A percentile compares a stretch with the other conserved stretches of the same genome.
phyloP scores from a whole-genome alignment of 768 basidiomycete genomes.

The Termitomyces sp. region DNA sequence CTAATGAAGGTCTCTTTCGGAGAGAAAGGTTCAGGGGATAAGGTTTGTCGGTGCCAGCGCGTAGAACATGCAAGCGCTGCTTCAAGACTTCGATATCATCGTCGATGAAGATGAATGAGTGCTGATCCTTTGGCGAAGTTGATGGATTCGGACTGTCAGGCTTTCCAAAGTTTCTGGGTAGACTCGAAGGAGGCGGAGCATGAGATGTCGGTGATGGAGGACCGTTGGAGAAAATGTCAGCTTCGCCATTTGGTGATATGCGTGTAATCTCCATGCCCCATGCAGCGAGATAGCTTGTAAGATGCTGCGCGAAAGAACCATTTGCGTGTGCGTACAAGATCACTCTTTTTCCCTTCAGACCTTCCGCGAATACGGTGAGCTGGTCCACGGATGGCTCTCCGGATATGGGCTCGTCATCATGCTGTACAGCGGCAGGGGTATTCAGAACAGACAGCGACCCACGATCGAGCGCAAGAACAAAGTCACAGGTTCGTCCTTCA shows the following conservation, averaged over 20 bases:
- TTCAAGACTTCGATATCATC: constrained; percentile 83
- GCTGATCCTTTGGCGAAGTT: constrained; percentile 12
- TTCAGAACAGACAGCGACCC: constrained; percentile 42
- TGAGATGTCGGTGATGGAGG: constrained; percentile 9
- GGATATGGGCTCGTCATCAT: constrained; percentile 45
- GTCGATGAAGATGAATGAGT: constrained; percentile 86
- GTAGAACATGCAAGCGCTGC: constrained; percentile 63
- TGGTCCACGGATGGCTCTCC: constrained; percentile 79
- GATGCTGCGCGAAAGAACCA: constrained; percentile 85
- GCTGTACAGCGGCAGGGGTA: constrained; percentile 30
- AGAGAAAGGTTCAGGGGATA: constrained; percentile 31
- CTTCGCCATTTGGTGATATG: constrained; percentile 53
- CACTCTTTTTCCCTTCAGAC: constrained; percentile 77
- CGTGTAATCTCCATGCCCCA: constrained; percentile 96
- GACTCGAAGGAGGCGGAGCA: constrained; percentile 1
- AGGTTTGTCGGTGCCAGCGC: constrained; percentile 51
- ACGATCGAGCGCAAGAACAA: constrained; percentile 58
- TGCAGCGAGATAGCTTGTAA: constrained; percentile 87
- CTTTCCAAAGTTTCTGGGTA: constrained; percentile 7
- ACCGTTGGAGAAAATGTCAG: constrained; percentile 29
- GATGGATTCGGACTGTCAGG: constrained; percentile 1
- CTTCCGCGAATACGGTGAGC: constrained; percentile 73
- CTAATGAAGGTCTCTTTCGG: constrained; percentile 65
- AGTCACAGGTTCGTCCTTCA: constrained; percentile 55
- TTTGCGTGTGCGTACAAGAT: constrained; percentile 81